Percentiles rank a stretch among this genome's conserved stretches.
Evolutionary conservation across 1,139 yeast species (phyloP).

Genomic region (Pichia sp.): DNA sequence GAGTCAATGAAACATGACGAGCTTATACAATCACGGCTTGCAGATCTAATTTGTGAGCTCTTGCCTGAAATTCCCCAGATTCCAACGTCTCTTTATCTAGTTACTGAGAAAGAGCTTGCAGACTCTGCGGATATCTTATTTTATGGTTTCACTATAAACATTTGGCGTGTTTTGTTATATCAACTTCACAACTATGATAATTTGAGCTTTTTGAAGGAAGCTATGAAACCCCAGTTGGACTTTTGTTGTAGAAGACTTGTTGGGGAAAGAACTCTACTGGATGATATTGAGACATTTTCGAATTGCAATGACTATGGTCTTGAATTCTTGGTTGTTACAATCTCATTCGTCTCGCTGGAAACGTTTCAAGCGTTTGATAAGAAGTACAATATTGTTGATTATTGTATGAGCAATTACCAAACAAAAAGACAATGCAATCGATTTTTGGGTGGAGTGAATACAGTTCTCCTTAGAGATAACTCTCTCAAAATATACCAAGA

Average conservation of each 20-base stretch:
- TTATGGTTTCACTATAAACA: constrained; percentile 14
- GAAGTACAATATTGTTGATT: constrained; percentile 16
- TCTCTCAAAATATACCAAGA: constrained; percentile 6
- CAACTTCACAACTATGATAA: constrained; percentile 2
- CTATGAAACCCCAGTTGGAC: constrained; percentile 19
- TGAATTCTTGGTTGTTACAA: constrained; percentile 14
- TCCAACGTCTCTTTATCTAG: constrained; percentile 19
- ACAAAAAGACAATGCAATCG: constrained; percentile 14
- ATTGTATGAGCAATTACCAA: constrained; percentile 11
- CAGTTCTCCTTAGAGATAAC: constrained; percentile 12
- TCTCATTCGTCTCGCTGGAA: constrained; percentile 14
- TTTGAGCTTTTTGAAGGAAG: constrained; percentile 7
- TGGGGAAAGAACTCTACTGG: constrained; percentile 11
- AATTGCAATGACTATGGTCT: constrained; percentile 15
- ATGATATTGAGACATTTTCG: constrained; percentile 11
- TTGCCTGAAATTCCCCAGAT: constrained; percentile 18
- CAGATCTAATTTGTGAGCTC: constrained; percentile 21
- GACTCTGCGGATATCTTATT: constrained; percentile 22
- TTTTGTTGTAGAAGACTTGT: constrained; percentile 15
- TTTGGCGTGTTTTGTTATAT: constrained; percentile 9
- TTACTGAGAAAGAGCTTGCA: constrained; percentile 18
- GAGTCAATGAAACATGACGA: constrained; percentile 18
- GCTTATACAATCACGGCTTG: constrained; percentile 20
- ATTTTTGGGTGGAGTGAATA: constrained; percentile 20
- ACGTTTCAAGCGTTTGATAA: constrained; percentile 16